A percentile compares a stretch with the other conserved stretches of the same genome.
Evolutionary conservation across 169 alveolate genomes (phyloP).

Genomic region (Plasmodium cynomolgi): DNA sequence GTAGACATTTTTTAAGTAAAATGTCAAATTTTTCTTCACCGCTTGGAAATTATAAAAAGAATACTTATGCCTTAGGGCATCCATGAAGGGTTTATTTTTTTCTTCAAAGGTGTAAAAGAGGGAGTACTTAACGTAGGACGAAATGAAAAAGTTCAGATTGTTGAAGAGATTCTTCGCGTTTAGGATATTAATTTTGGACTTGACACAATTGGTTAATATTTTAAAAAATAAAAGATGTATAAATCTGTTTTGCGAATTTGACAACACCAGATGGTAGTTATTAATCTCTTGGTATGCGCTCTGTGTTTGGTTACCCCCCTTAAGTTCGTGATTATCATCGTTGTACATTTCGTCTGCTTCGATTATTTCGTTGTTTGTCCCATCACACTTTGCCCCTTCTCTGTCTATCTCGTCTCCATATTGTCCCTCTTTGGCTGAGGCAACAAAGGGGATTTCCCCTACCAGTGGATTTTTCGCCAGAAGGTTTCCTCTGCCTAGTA

Average conservation of each 20-base stretch:
- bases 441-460: background rate
- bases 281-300: constrained; percentile 4
- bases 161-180: constrained; percentile 46
- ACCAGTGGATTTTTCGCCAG: background rate
- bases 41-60: constrained; percentile 56
- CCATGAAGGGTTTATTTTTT: background rate
- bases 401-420: background rate
- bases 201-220: constrained; percentile 40
- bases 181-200: constrained; percentile 24
- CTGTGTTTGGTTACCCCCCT: background rate
- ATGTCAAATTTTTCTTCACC: constrained; percentile 44
- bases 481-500: background rate
- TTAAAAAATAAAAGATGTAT: constrained; percentile 45
- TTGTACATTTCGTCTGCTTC: background rate
- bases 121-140: constrained; percentile 41
- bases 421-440: background rate
- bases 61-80: constrained; percentile 47
- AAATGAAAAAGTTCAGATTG: constrained; percentile 33
- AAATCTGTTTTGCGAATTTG: constrained; percentile 60
- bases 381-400: background rate
- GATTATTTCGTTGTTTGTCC: background rate
- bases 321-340: background rate
- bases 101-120: constrained; percentile 41
- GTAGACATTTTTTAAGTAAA: constrained; percentile 49
- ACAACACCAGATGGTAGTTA: constrained; percentile 33